Percentiles rank a stretch among this genome's conserved stretches.
Evolutionary conservation across 2,329 filamentous ascomycete genomes (phyloP).

Genomic region (Stachybotrys echinatus): DNA sequence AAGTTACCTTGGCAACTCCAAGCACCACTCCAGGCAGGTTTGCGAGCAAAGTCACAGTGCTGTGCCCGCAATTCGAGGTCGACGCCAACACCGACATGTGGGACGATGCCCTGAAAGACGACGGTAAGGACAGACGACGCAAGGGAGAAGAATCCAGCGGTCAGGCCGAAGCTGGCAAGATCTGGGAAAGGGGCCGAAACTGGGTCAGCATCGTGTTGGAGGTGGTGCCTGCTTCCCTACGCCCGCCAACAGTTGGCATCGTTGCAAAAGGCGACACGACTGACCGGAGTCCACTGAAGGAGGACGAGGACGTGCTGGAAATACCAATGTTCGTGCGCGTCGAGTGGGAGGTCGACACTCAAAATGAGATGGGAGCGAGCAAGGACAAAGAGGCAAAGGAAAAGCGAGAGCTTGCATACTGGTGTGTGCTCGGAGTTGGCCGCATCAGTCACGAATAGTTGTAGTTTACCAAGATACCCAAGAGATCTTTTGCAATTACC

Average conservation of each 20-base stretch:
- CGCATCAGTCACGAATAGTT: slow-evolving; percentile 56
- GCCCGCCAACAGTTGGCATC: slow-evolving; percentile 27
- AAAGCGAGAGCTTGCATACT: slow-evolving; percentile 87
- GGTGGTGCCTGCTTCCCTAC: slow-evolving; percentile 63
- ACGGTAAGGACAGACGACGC: slow-evolving; percentile 29
- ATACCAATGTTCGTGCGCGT: slow-evolving; percentile 91
- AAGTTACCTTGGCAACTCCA: slow-evolving; percentile 82
- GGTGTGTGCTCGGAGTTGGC: slow-evolving; percentile 87
- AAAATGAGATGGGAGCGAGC: slow-evolving; percentile 53
- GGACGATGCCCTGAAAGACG: slow-evolving; percentile 78
- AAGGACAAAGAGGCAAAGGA: slow-evolving; percentile 61
- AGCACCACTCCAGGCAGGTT: slow-evolving; percentile 72
- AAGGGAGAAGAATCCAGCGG: slow-evolving; percentile 34
- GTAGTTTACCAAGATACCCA: slow-evolving; percentile 34
- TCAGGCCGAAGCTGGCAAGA: slow-evolving; percentile 79
- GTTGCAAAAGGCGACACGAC: slow-evolving; percentile 27
- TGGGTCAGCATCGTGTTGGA: slow-evolving; percentile 94
- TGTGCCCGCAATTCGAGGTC: slow-evolving; percentile 92
- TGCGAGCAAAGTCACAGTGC: slow-evolving; percentile 75
- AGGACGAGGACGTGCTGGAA: slow-evolving; percentile 67
- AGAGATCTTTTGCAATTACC: slow-evolving; percentile 14
- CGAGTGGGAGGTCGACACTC: slow-evolving; percentile 76
- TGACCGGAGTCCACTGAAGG: slow-evolving; percentile 42
- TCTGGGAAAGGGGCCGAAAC: slow-evolving; percentile 92
- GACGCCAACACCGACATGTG: slow-evolving; percentile 83